Evolutionary conservation across 257 asterid genomes (phyloP).

Genomic region (Salvia miltiorrhiza): DNA sequence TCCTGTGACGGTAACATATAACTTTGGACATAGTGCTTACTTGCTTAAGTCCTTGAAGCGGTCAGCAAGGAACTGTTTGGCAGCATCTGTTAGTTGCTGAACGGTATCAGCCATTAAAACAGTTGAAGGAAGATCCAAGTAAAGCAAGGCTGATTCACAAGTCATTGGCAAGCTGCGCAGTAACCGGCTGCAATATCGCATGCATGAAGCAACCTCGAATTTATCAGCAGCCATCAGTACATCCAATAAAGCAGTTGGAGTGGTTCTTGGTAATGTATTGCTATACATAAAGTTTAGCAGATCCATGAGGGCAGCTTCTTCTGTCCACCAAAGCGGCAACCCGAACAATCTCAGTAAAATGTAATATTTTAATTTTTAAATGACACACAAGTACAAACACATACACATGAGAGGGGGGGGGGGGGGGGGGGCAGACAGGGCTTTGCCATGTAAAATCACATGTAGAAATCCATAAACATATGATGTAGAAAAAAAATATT

Average conservation of each 20-base stretch:
- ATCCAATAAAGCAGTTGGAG: slow-evolving; percentile 66
- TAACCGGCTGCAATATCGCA: slow-evolving; percentile 74
- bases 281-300: slow-evolving; percentile 78
- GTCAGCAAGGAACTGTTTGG: slow-evolving; percentile 64
- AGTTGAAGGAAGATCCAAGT: slow-evolving; percentile 84
- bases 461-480: not conserved
- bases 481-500: not conserved
- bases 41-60: slow-evolving; percentile 77
- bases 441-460: not conserved
- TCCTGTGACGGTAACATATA: not conserved
- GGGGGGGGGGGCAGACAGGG: not conserved
- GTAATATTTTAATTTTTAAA: not conserved
- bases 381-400: not conserved
- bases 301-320: slow-evolving; percentile 87
- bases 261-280: slow-evolving; percentile 52
- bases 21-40: slow-evolving; percentile 35
- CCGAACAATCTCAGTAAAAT: slow-evolving; percentile 8
- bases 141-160: slow-evolving; percentile 78
- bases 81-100: slow-evolving; percentile 67
- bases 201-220: slow-evolving; percentile 81
- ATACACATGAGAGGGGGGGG: not conserved
- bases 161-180: slow-evolving; percentile 70
- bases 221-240: slow-evolving; percentile 93
- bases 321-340: slow-evolving; percentile 45
- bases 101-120: slow-evolving; percentile 72